These are phyloP conservation scores for Metschnikowia similis DNA, from an alignment of 805 yeast species.

Conservation along the genomic window DNA sequence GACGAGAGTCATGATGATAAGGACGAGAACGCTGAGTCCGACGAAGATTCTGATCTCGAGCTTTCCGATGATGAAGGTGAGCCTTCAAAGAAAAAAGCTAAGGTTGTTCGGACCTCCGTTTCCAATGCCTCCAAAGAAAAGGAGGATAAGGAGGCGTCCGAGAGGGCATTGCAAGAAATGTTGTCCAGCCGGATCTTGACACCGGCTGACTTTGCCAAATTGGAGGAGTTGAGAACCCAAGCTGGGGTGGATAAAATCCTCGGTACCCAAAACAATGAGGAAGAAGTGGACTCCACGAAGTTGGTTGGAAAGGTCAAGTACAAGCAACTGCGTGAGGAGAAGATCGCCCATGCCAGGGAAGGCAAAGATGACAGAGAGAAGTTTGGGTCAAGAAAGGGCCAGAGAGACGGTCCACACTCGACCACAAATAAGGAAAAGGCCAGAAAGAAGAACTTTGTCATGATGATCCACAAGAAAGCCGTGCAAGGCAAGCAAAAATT, in stretches of 20 bases:
- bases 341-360: slow-evolving; percentile 79
- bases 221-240: slow-evolving; percentile 78
- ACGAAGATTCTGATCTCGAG: slow-evolving; percentile 24
- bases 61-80: slow-evolving; percentile 33
- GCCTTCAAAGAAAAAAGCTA: slow-evolving; percentile 27
- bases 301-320: slow-evolving; percentile 76
- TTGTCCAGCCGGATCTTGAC: slow-evolving; percentile 80
- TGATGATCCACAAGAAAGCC: slow-evolving; percentile 94
- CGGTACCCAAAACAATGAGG: slow-evolving; percentile 70
- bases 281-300: slow-evolving; percentile 71
- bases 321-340: slow-evolving; percentile 86
- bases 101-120: slow-evolving; percentile 22
- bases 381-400: slow-evolving; percentile 85
- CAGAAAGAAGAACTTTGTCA: slow-evolving; percentile 96
- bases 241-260: slow-evolving; percentile 82
- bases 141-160: slow-evolving; percentile 15
- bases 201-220: slow-evolving; percentile 96
- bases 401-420: slow-evolving; percentile 69
- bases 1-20: slow-evolving; percentile 40
- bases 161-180: slow-evolving; percentile 44
- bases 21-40: slow-evolving; percentile 36
- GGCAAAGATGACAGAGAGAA: slow-evolving; percentile 92
- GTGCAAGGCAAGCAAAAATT: slow-evolving; percentile 92
- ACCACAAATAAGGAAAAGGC: slow-evolving; percentile 96
- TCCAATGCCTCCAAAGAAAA: slow-evolving; percentile 15